Evolutionary conservation across 2,329 filamentous ascomycete species (phyloP), one percentile per base, ranked within the genome.

Genomic region (Exophiala bonariae): DNA sequence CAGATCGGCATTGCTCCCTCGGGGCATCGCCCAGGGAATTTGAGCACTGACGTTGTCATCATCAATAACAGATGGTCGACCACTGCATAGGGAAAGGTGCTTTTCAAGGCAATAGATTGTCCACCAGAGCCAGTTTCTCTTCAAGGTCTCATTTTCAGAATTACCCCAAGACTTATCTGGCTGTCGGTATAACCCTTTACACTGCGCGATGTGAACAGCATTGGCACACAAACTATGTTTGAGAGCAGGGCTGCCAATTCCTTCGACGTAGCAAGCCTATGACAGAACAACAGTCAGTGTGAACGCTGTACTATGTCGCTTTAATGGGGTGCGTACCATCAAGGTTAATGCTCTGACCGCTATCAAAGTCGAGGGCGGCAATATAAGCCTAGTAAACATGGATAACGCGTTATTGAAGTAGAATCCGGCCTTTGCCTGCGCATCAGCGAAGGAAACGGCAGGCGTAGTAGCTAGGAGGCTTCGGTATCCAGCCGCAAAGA

Each of bases 41-140:
- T 40, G 31, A 30, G 30, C 19, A 37, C 37, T 49, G 17, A 49
- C 23, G 26, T 40, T 49, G 28, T 40, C 34, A 26, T 49, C 46
- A 18, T 49, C 46, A 14, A 49, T 49, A 18, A 39, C 16, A 14
- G 39, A 44, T 10, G 46, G 46, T 17, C 46, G 20, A 18, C 46
- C 46, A 26, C 39, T 44, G 8, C 46, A 22, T n/a, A 32, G 32
- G 11, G 39, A 32, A 10, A 49, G 16, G 11, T 43, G 46, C 19
- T 49, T 49, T 18, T 49, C 46, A 6, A 44, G 41, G 18, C 33
- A 38, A 22, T 49, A 49, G 22, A 49, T 22, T 19, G 40, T 26
- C 46, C 46, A 49, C 40, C 40, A 49, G 19, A 49, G 38, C 23
- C 22, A 39, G 20, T 40, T 49, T 22, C 46, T 32, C 13, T 44